Percentiles rank a stretch among this genome's conserved stretches.
Evolutionary conservation across 805 yeast species (phyloP).

Genomic region (Kodamaea hsintzibuensis): DNA sequence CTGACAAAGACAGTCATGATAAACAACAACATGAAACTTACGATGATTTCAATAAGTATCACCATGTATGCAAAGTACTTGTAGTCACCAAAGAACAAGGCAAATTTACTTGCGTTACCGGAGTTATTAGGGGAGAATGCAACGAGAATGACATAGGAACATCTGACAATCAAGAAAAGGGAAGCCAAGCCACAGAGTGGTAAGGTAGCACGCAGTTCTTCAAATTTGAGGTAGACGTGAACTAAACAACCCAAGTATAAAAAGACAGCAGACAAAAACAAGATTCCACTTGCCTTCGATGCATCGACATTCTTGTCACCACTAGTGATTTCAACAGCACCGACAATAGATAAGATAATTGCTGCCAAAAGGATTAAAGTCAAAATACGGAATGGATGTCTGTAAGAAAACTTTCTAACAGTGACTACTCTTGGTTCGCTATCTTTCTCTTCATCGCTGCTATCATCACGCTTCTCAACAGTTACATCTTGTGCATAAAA

Average conservation of each 20-base stretch:
- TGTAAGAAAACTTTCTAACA: neutral
- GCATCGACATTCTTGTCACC: neutral
- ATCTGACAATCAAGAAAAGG: slow-evolving; percentile 4
- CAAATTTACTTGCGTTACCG: neutral
- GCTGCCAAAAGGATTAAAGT: slow-evolving; percentile 6
- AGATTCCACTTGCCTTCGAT: slow-evolving; percentile 6
- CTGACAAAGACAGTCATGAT: neutral
- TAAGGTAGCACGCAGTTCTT: slow-evolving; percentile 2
- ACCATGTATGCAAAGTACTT: slow-evolving; percentile 8
- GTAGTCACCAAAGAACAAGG: slow-evolving; percentile 9
- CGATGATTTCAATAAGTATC: neutral
- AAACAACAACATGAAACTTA: neutral
- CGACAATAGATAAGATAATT: slow-evolving; percentile 5
- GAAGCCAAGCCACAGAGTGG: neutral
- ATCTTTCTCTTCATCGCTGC: neutral
- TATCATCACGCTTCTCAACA: neutral
- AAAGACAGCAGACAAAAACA: slow-evolving; percentile 3
- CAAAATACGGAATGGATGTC: slow-evolving; percentile 8
- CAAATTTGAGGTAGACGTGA: neutral
- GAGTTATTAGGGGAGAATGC: slow-evolving; percentile 1
- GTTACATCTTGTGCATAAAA: neutral
- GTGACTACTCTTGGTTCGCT: neutral
- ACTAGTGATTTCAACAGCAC: neutral
- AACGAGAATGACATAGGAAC: slow-evolving; percentile 4
- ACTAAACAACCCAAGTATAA: neutral